phyloP scores from a whole-genome alignment of 768 basidiomycete genomes.

The Pisolithus orientalis region DNA sequence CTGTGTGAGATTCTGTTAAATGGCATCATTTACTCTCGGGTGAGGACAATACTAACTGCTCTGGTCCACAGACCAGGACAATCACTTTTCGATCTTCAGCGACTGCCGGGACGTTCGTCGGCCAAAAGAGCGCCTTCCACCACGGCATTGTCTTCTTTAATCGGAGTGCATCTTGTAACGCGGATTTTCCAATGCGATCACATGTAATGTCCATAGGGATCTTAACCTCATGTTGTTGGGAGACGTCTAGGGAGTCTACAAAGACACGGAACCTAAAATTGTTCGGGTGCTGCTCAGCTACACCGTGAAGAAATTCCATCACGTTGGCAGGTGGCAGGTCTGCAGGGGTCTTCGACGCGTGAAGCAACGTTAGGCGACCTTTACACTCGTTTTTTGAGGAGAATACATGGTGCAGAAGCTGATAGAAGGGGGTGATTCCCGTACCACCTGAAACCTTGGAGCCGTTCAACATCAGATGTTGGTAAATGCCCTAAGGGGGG shows the following conservation, averaged over 20 bases:
- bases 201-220: constrained; percentile 25
- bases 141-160: constrained; percentile 20
- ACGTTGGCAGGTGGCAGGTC: constrained; percentile 68
- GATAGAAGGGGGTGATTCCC: constrained; percentile 81
- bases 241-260: constrained; percentile 41
- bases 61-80: constrained; percentile 82
- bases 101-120: constrained; percentile 1
- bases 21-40: neutral
- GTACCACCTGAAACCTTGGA: constrained; percentile 83
- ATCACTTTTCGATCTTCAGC: constrained; percentile 38
- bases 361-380: constrained; percentile 67
- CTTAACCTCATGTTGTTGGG: constrained; percentile 6
- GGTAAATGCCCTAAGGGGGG: neutral
- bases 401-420: constrained; percentile 58
- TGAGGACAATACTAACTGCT: constrained; percentile 46
- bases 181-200: constrained; percentile 51
- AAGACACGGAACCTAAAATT: constrained; percentile 54
- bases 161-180: constrained; percentile 38
- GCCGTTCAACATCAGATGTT: neutral
- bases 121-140: constrained; percentile 24
- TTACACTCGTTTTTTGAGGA: constrained; percentile 19
- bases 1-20: constrained; percentile 30
- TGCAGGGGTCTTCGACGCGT: constrained; percentile 53
- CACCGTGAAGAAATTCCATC: constrained; percentile 44
- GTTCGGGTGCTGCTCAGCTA: constrained; percentile 47